Evolutionary conservation across 1,284 basidiomycete genomes (phyloP).

Genomic region (Apiotrichum siamense): DNA sequence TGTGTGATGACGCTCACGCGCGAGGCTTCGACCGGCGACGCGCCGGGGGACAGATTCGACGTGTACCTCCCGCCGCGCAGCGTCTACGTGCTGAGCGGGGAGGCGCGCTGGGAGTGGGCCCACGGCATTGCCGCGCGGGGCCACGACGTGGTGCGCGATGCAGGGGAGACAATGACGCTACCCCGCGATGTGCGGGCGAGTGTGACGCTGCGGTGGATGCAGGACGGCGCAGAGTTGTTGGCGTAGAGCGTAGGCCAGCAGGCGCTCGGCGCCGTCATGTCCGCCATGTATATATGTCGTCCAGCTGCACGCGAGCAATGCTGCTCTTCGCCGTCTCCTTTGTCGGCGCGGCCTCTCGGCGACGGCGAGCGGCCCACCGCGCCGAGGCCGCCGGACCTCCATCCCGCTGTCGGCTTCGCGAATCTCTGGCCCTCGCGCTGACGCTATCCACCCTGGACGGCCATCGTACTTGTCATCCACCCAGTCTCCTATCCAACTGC

Average conservation of each 20-base stretch:
- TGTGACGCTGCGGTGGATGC: constrained; percentile 45
- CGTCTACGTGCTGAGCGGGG: constrained; percentile 44
- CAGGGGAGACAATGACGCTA: constrained; percentile 17
- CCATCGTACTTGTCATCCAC: too few species aligned
- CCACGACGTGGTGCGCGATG: constrained; percentile 28
- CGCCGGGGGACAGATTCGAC: constrained; percentile 11
- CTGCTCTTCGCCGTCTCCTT: too few species aligned
- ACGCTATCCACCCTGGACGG: too few species aligned
- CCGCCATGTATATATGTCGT: too few species aligned
- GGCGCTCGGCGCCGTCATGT: neutral
- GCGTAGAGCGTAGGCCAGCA: constrained; percentile 2
- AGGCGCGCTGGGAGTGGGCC: constrained; percentile 48
- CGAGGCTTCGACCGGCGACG: too few species aligned
- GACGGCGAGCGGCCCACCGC: too few species aligned
- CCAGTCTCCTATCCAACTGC: too few species aligned
- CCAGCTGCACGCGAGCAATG: too few species aligned
- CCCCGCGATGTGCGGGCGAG: constrained; percentile 40
- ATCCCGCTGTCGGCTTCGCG: too few species aligned
- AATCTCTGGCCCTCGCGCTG: too few species aligned
- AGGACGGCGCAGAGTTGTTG: constrained; percentile 37
- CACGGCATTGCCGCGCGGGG: constrained; percentile 46
- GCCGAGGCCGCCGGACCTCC: too few species aligned
- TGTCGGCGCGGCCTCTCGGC: too few species aligned
- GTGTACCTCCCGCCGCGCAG: constrained; percentile 47
- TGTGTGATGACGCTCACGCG: constrained; percentile 36